A percentile compares a stretch with the other conserved stretches of the same genome.
Conservation (phyloP, 768 basidiomycete genomes). For the Sistotremastrum niveocremeum region DNA sequence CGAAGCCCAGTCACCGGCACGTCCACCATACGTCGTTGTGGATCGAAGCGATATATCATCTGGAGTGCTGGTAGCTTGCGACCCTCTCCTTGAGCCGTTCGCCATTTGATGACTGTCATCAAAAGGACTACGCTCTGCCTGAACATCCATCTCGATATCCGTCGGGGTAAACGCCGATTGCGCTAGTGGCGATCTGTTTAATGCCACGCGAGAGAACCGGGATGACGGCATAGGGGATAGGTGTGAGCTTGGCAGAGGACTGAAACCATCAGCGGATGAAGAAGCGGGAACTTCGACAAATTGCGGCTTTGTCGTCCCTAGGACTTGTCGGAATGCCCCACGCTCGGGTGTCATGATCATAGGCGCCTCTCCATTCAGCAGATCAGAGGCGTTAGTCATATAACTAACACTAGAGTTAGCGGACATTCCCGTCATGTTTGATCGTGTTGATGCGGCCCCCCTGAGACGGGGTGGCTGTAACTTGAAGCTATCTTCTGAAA, state of each 20-base stretch:
- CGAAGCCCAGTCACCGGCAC: background rate
- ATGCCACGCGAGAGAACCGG: slow-evolving; percentile 10
- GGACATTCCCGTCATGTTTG: slow-evolving; percentile 41
- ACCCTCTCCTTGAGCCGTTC: background rate
- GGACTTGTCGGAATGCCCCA: slow-evolving; percentile 46
- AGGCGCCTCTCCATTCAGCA: slow-evolving; percentile 59
- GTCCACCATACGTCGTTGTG: background rate
- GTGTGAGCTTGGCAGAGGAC: slow-evolving; percentile 26
- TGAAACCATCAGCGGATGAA: background rate
- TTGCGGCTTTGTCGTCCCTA: slow-evolving; percentile 68
- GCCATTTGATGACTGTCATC: too few species aligned
- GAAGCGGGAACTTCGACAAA: slow-evolving; percentile 49
- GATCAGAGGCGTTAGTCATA: slow-evolving; percentile 64
- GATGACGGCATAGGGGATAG: slow-evolving; percentile 19
- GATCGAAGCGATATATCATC: too few species aligned
- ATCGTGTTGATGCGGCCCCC: slow-evolving; percentile 26
- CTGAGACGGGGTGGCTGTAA: slow-evolving; percentile 19
- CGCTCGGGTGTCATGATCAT: slow-evolving; percentile 66
- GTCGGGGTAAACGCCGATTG: slow-evolving; percentile 4
- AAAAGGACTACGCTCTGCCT: too few species aligned
- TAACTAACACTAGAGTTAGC: slow-evolving; percentile 42
- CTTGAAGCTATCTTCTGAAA: slow-evolving; percentile 34
- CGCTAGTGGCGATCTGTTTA: slow-evolving; percentile 1
- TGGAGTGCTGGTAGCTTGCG: slow-evolving; percentile 3
- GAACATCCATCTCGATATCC: background rate